Conservation (phyloP, 2,329 filamentous ascomycete genomes). For the Thelonectria rubi region DNA sequence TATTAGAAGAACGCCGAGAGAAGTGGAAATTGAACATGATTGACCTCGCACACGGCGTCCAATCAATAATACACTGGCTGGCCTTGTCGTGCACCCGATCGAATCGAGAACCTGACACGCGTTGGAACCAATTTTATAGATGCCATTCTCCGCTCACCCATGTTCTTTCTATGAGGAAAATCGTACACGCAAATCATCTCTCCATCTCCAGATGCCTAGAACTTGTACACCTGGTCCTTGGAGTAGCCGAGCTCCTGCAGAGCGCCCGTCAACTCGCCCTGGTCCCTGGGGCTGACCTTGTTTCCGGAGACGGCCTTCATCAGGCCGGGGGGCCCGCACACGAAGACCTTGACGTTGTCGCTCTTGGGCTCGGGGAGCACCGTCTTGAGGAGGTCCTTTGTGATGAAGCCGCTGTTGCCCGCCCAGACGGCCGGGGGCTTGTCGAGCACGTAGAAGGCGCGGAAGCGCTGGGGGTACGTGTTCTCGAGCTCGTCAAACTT, state of each 20-base stretch:
- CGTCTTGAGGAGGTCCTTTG: slow-evolving; percentile 92
- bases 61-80: too few species aligned
- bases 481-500: slow-evolving; percentile 91
- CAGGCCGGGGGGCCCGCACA: slow-evolving; percentile 90
- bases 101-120: neutral
- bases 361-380: slow-evolving; percentile 92
- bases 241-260: slow-evolving; percentile 81
- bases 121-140: slow-evolving; percentile 37
- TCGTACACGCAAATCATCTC: slow-evolving; percentile 30
- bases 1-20: neutral
- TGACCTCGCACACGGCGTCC: too few species aligned
- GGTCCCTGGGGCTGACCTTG: slow-evolving; percentile 93
- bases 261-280: slow-evolving; percentile 86
- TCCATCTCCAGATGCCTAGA: slow-evolving; percentile 57
- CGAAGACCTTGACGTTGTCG: slow-evolving; percentile 94
- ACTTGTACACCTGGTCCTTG: slow-evolving; percentile 91
- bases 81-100: too few species aligned
- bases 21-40: neutral
- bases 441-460: slow-evolving; percentile 92
- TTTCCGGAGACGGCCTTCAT: slow-evolving; percentile 91
- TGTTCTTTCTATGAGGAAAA: slow-evolving; percentile 41
- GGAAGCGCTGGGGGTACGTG: slow-evolving; percentile 93
- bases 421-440: slow-evolving; percentile 82
- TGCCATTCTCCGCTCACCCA: slow-evolving; percentile 30
- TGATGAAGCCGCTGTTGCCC: slow-evolving; percentile 82